A percentile compares a stretch with the other conserved stretches of the same genome.
Evolutionary conservation across 2,329 filamentous ascomycete species (phyloP).

Genomic region (Fusarium xylarioides): DNA sequence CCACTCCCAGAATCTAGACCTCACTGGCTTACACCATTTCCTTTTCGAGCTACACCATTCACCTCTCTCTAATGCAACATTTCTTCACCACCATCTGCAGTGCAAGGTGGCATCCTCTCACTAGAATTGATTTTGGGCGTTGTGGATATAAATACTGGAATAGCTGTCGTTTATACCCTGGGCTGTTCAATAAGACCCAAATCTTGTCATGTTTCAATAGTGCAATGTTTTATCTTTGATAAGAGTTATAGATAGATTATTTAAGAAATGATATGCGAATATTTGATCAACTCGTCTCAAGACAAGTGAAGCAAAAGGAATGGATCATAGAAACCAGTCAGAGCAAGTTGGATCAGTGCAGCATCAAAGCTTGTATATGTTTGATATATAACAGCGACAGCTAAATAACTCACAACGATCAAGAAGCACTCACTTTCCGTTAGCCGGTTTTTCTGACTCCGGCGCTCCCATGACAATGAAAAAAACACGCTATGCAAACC

Average conservation of each 20-base stretch:
- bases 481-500: conserved; percentile 23
- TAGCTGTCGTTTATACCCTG: conserved; percentile 40
- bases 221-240: conserved; percentile 4
- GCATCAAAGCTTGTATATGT: background rate
- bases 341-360: background rate
- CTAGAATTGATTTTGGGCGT: conserved; percentile 27
- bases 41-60: background rate
- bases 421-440: conserved; percentile 4
- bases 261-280: conserved; percentile 37
- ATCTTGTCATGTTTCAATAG: conserved; percentile 1
- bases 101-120: conserved; percentile 23
- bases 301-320: background rate
- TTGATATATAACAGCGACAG: background rate
- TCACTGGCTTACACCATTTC: background rate
- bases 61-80: conserved; percentile 6
- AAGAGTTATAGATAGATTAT: conserved; percentile 27
- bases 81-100: conserved; percentile 20
- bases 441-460: conserved; percentile 27
- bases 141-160: conserved; percentile 19
- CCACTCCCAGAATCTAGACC: conserved; percentile 46
- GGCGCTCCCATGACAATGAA: conserved; percentile 23
- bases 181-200: conserved; percentile 9
- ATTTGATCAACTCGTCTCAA: conserved; percentile 6
- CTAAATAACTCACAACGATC: background rate
- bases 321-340: background rate